These are phyloP conservation scores for Solanum chaucha DNA, from an alignment of 257 asterid species.

Conservation along the genomic window DNA sequence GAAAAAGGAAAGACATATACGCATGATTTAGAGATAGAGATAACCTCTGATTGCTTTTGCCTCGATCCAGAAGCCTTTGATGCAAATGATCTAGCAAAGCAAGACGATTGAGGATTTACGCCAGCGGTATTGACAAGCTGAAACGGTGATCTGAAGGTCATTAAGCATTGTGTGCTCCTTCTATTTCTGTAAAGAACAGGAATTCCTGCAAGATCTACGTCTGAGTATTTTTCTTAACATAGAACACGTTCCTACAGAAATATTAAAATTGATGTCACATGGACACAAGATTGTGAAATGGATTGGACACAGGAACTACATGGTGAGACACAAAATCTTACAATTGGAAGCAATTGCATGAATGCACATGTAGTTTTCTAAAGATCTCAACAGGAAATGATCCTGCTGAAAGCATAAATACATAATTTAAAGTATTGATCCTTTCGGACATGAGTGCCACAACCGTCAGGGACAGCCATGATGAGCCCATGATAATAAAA, in stretches of 20 bases:
- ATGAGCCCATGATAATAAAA: background rate
- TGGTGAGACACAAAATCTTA: background rate
- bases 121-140: conserved; percentile 30
- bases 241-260: background rate
- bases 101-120: conserved; percentile 14
- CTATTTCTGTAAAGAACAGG: conserved; percentile 19
- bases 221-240: background rate
- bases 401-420: background rate
- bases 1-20: background rate
- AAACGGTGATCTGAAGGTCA: conserved; percentile 23
- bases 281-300: background rate
- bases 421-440: background rate
- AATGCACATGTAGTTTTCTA: background rate
- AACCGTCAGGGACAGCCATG: background rate
- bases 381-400: background rate
- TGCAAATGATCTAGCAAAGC: conserved; percentile 51
- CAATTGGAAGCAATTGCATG: background rate
- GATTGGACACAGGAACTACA: background rate
- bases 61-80: conserved; percentile 48
- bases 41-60: conserved; percentile 55
- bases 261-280: background rate
- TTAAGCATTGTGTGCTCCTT: conserved; percentile 19
- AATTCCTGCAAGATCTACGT: conserved; percentile 33
- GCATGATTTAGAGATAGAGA: background rate
- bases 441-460: background rate